Base-by-base conservation (phyloP, 495 filamentous ascomycete species). In the Baudoinia panamericana region DNA sequence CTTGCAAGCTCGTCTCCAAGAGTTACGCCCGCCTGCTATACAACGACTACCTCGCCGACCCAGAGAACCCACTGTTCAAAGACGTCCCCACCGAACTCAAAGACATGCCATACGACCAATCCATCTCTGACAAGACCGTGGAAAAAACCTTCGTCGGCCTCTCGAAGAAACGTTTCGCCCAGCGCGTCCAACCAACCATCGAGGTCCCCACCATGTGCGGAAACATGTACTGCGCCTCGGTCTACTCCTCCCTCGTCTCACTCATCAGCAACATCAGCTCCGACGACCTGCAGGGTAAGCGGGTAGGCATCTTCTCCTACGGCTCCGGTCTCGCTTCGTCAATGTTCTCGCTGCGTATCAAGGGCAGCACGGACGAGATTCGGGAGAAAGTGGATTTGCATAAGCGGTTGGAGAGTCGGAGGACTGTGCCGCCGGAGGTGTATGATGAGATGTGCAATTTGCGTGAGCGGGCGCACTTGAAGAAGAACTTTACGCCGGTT, bases 141-240 rank as follows among this genome's bases (percentile, higher is more conserved):
- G 90, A 97, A 73, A 96, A 96, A 78, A 82, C 82, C 39, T 93
- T 97, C 66, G 85, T 96, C 80, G 77, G 56, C 35, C 73, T 96
- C 46, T 78, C 84, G 57, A 97, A 97, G 80, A 95, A 95, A 76
- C 78, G 78, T 42, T 96, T 86, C 68, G 75, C 78, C 50, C 76
- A 85, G 62, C 82, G 86, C 60, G 82, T 97, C 42, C 68, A 78
- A 58, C 86, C 92, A 26, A 65, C 70, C 55, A 81, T 90, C 57
- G 69, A 92, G 58, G 81, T 92, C 17, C 80, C 90, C 25, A 95
- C 86, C 30, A 78, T 84, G 67, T 94, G 86, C 63, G 92, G 90
- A 62, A 97, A 97, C 73, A 97, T 95, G 92, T 97, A 97, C 68
- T 87, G 80, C 54, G 90, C 80, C 35, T 93, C 84, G 58, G 82